A percentile compares a stretch with the other conserved stretches of the same genome.
These are phyloP conservation scores for Saturnispora sanitii DNA, from an alignment of 805 yeast species.

Conservation along the genomic window DNA sequence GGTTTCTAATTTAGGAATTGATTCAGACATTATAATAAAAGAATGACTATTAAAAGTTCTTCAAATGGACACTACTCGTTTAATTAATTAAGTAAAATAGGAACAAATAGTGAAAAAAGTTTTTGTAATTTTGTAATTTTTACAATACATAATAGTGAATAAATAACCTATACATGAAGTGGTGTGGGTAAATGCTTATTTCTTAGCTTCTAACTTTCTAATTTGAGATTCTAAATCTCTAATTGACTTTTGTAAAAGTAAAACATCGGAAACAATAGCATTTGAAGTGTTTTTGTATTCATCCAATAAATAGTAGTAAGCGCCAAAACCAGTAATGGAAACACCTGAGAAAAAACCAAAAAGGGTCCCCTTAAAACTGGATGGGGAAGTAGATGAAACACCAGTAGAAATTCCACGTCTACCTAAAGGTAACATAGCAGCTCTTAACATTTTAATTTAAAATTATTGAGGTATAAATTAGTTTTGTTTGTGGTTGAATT, in stretches of 20 bases:
- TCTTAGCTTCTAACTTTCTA: conserved; percentile 40
- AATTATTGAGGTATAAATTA: neutral
- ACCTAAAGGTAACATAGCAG: conserved; percentile 1
- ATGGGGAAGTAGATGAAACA: conserved; percentile 11
- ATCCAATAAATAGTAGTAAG: conserved; percentile 70
- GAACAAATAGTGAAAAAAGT: no score
- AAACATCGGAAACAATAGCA: conserved; percentile 66
- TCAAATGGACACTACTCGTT: no score
- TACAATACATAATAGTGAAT: no score
- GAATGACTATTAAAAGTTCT: neutral
- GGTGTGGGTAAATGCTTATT: no score
- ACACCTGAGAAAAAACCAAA: conserved; percentile 76
- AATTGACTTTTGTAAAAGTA: conserved; percentile 52
- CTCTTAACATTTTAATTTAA: neutral
- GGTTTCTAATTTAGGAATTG: neutral
- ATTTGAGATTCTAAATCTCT: conserved; percentile 14
- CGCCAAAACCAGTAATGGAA: conserved; percentile 59
- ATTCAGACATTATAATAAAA: no score
- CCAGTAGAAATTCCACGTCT: conserved; percentile 10
- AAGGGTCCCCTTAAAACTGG: conserved; percentile 35
- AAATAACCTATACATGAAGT: no score
- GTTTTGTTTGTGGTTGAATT: neutral
- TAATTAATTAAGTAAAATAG: no score
- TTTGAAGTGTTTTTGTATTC: conserved; percentile 66
- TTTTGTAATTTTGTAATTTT: no score